Evolutionary conservation across 257 asterid genomes (phyloP).

Genomic region (Solanum pinnatisectum): DNA sequence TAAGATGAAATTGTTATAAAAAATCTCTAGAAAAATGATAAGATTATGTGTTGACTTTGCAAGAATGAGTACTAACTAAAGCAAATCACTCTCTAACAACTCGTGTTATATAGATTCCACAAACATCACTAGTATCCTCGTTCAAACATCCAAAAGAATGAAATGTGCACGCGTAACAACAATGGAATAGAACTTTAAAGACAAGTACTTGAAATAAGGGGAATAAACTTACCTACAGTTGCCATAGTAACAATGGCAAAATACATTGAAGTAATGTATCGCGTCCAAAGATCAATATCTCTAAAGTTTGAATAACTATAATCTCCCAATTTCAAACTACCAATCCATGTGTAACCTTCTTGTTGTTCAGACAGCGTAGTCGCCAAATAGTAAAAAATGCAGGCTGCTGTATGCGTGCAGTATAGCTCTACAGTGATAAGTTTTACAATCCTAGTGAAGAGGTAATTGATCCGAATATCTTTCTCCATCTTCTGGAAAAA

Average conservation of each 20-base stretch:
- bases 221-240: conserved; percentile 66
- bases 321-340: conserved; percentile 83
- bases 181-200: neutral
- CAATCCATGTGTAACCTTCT: conserved; percentile 96
- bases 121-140: neutral
- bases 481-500: conserved; percentile 72
- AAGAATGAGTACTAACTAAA: neutral
- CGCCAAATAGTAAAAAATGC: conserved; percentile 86
- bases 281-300: conserved; percentile 73
- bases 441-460: conserved; percentile 68
- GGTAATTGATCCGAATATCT: conserved; percentile 83
- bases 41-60: neutral
- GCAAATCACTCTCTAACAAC: neutral
- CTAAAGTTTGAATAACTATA: conserved; percentile 60
- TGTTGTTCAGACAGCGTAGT: conserved; percentile 66
- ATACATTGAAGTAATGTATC: conserved; percentile 75
- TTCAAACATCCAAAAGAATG: neutral
- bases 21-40: neutral
- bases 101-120: neutral
- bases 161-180: neutral
- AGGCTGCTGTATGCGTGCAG: conserved; percentile 96
- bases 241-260: conserved; percentile 97
- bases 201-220: neutral
- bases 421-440: conserved; percentile 75
- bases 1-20: neutral